Evolutionary conservation across 805 yeast genomes (phyloP), one percentile per base, ranked within the genome.

Genomic region (Saccharomycopsis babjevae): DNA sequence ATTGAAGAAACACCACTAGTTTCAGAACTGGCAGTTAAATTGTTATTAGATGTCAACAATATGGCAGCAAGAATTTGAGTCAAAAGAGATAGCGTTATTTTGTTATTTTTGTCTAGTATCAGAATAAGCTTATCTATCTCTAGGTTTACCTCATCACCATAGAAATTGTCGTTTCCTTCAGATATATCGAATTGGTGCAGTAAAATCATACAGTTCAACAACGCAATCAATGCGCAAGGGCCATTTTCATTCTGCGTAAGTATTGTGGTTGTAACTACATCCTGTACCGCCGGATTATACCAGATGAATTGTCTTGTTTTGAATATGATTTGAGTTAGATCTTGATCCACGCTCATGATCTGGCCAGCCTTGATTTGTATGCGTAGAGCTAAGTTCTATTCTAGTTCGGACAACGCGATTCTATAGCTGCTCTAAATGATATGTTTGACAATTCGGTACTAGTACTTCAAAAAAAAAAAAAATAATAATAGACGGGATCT

Each of bases 171-270:
- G 5, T 38, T 16, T 16, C 10, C 38, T 10, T 34, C 38, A 34
- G 3, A 34, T 34, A 20, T 15, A n/a, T 22, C 7, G 30, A 60
- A 34, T 20, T 76, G 79, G 57, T 68, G 66, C 30, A 70, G 66
- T 32, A 78, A 66, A 6, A 78, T 60, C 10, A 78, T 65, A 1
- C 79, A 73, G 63, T 78, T 78, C 32, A 76, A 72, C 32, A 78
- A 66, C 6, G 80, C 78, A 16, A 78, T 75, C 58, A 78, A 69
- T 1, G 81, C 80, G 62, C 81, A 78, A 1, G 81, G 80, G 0
- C 81, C 81, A 64, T 77, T 78, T 50, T 66, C 65, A 40, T 76
- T 79, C 67, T 78, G 81, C 40, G 77, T 70, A 13, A 78, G 64
- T 20, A 77, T 71, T 3, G 78, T 79, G 5, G 79, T 52, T 13